Evolutionary conservation across 495 filamentous ascomycete species (phyloP), one percentile per base, ranked within the genome.

Genomic region (Podospora sp.): DNA sequence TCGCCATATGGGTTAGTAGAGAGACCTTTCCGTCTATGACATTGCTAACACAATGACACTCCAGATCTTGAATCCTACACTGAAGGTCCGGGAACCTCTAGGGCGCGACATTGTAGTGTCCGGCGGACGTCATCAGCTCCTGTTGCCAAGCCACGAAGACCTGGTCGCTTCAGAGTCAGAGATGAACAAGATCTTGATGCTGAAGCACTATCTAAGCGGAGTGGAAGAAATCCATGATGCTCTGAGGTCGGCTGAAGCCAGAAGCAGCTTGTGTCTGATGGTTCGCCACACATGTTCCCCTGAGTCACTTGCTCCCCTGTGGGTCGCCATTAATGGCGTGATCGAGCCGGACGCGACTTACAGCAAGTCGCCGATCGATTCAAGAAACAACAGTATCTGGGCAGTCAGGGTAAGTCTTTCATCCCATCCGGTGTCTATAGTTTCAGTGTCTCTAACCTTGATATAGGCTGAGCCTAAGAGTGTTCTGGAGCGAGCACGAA

Each of bases 341-440:
- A 89, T 99, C 69, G 96, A 98, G 65, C 87, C 91, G 57, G 90
- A 95, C 75, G 89, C 91, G 0, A 84, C 83, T 3, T 96, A 90
- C 72, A 89, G 92, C 68, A 92, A 85, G 59, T 86, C 88, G 50
- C 92, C 95, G 2, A 84, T 98, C 11, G 95, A 97, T 66, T 81
- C 96, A 62, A 86, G 93, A 60, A 96, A 97, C 71, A 96, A 99
- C 76, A 84, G 95, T 58, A 93, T 92, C 14, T 97, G 96, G 78
- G 95, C 95, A 61, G 87, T 99, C 46, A 95, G 90, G 82, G 92
- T 92, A 70, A 65, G 69, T 70, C 7, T 33, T 9, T 14, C 4
- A 24, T 29, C 35, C n/a, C 35, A 22, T 33, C 26, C 6, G 29
- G 8, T 6, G 12, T 46, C 9, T 12, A 2, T 49, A 0, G 1